phyloP scores from a whole-genome alignment of 176 grass and related monocot genomes.

The Poa pratensis region DNA sequence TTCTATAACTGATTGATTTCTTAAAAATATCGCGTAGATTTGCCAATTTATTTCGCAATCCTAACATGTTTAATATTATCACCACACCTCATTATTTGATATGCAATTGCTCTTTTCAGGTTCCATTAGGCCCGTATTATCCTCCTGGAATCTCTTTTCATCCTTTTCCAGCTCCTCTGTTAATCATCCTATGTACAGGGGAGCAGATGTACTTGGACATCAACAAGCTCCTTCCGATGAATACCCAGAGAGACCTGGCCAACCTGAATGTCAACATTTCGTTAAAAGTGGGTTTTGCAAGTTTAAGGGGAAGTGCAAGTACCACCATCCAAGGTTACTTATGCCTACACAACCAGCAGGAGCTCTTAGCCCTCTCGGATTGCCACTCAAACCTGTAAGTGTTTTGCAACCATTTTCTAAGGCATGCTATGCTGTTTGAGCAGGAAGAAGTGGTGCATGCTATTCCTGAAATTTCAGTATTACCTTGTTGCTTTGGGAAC shows the following conservation, averaged over 20 bases:
- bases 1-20: constrained; percentile 23
- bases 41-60: neutral
- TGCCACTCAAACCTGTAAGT: constrained; percentile 88
- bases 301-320: constrained; percentile 76
- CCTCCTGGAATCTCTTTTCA: constrained; percentile 52
- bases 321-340: constrained; percentile 73
- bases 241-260: constrained; percentile 86
- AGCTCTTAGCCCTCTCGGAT: constrained; percentile 69
- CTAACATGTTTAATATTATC: neutral
- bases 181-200: constrained; percentile 57
- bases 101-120: constrained; percentile 49
- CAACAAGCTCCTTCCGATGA: constrained; percentile 59
- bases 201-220: constrained; percentile 49
- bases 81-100: constrained; percentile 33
- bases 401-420: constrained; percentile 17
- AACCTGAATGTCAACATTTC: constrained; percentile 86
- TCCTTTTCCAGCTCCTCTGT: constrained; percentile 60
- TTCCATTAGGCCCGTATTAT: constrained; percentile 70
- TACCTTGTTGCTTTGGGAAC: neutral
- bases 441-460: neutral
- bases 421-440: neutral
- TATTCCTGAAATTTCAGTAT: neutral
- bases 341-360: constrained; percentile 35
- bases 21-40: neutral
- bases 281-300: constrained; percentile 84